These are phyloP conservation scores for Epichloe sibirici DNA, from an alignment of 2,329 filamentous ascomycete species.

Conservation along the genomic window DNA sequence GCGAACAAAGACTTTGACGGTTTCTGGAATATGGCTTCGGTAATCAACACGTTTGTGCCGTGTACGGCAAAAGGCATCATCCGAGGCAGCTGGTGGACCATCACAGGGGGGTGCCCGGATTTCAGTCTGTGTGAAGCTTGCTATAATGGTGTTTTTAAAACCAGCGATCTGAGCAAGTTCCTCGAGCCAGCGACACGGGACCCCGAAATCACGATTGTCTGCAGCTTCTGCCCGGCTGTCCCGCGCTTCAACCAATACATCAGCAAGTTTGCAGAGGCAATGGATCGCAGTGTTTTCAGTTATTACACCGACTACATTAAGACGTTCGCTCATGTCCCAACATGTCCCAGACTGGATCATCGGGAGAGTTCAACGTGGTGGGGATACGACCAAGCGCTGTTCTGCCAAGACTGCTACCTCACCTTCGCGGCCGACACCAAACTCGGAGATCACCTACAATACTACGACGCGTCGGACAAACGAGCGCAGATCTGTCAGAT, in stretches of 20 bases:
- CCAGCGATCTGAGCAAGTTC: conserved; percentile 15
- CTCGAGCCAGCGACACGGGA: conserved; percentile 15
- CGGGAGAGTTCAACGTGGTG: conserved; percentile 19
- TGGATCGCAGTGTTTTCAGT: conserved; percentile 21
- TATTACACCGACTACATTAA: conserved; percentile 16
- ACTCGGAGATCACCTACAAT: conserved; percentile 13
- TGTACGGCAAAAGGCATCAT: conserved; percentile 18
- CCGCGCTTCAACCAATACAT: conserved; percentile 16
- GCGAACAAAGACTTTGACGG: conserved; percentile 14
- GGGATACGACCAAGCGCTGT: conserved; percentile 21
- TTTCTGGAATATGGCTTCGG: conserved; percentile 15
- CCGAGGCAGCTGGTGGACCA: conserved; percentile 23
- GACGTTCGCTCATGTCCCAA: conserved; percentile 16
- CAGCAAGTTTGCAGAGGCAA: conserved; percentile 15
- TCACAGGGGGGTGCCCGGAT: conserved; percentile 12
- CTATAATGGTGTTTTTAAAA: conserved; percentile 17
- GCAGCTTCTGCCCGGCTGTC: conserved; percentile 17
- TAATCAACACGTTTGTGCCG: conserved; percentile 11
- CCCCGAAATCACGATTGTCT: conserved; percentile 13
- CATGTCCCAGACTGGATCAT: conserved; percentile 18
- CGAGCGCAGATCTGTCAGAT: conserved; percentile 21
- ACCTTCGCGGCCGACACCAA: conserved; percentile 17
- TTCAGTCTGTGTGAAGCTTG: conserved; percentile 23
- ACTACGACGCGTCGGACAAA: conserved; percentile 15
- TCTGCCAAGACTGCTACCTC: conserved; percentile 23